Base-by-base conservation (phyloP, 2,329 filamentous ascomycete genomes). In the Elsinoe perseae region DNA sequence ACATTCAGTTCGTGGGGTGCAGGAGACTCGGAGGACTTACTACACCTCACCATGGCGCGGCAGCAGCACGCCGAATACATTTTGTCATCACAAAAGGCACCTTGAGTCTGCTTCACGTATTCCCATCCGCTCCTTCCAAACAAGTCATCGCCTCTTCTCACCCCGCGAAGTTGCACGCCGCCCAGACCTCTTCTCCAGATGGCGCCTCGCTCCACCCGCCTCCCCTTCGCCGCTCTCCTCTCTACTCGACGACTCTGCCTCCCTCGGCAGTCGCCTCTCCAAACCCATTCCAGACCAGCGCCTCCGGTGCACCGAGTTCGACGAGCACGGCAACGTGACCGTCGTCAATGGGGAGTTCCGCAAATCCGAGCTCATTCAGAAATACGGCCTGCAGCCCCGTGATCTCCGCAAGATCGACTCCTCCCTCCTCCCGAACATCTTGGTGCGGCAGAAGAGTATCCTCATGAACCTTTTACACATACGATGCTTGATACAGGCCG, bases 381-480 rank as follows among this genome's bases (percentile, higher is more conserved):
- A 92, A 87, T 96, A 95, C 69, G 91, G 91, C 40, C 80, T 97
- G 23, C 80, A 96, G 50, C 92, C 93, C 56, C 91, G 93, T 60
- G 93, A 98, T 75, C 77, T 98, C 57, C 87, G 93, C 65, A 98
- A 98, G 73, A 96, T 98, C 66, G 93, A 98, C 70, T 96, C 91
- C 12, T 95, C 89, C 58, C 88, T 95, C 59, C 81, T 98, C 20
- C 93, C 93, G 7, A 91, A 96, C 67, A 97, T 98, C 57, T 84
- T 97, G 61, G 85, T 98, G 61, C 89, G 93, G 30, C 90, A 89
- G 5, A 91, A 87, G 6, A 89, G 92, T 3, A 97, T 98, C 61
- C 79, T 98, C 1, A 87, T 98, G 64, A 98, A 97, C 67, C 80
- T 98, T 9, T 82, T 97, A n/a, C 93, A 98, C 70, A 82, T 98